Evolutionary conservation across 1,139 yeast species (phyloP), one percentile per base, ranked within the genome.

Genomic region (Saccharomyces pastorianus): DNA sequence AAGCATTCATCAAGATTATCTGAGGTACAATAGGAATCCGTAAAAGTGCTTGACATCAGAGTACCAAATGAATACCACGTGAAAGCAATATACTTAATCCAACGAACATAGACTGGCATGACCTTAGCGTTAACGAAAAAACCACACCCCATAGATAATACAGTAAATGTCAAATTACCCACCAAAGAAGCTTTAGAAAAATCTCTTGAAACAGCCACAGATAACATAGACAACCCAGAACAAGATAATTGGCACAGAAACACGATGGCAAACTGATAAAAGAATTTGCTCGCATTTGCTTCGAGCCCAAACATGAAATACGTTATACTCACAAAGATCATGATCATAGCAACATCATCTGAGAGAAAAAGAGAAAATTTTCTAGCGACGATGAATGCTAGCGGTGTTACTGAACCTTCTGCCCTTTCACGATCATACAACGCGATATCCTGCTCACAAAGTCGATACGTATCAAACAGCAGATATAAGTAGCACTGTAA

Each of bases 41-140:
- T 73, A 64, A 80, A 88, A 60, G 87, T 87, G 64, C 84, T 85
- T 0, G 89, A 78, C 20, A 78, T 62, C 55, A 84, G 67, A 0
- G 86, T 84, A 0, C 95, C 95, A 69, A 85, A 85, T 0, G 83
- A 84, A 63, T 85, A 88, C 87, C 93, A 88, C 55, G 85, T 79
- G 63, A 82, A 85, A 0, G 91, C 83, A 52, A 83, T 70, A 67
- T 87, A 88, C 63, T 84, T 86, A 5, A 84, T 76, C 96, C 96
- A 88, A 42, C 91, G 76, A 4, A 88, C 95, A 64, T 88, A 88
- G 2, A 87, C 95, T 0, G 96, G 96, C 84, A 88, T 79, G 1
- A 83, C 77, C 14, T 76, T 73, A 0, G 91, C 82, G 67, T 86
- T 88, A 23, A 84, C 87, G 63, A 86, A 88, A 68, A 82, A 87